Conservation (phyloP, 1,139 yeast species). For the Taphrina communis region DNA sequence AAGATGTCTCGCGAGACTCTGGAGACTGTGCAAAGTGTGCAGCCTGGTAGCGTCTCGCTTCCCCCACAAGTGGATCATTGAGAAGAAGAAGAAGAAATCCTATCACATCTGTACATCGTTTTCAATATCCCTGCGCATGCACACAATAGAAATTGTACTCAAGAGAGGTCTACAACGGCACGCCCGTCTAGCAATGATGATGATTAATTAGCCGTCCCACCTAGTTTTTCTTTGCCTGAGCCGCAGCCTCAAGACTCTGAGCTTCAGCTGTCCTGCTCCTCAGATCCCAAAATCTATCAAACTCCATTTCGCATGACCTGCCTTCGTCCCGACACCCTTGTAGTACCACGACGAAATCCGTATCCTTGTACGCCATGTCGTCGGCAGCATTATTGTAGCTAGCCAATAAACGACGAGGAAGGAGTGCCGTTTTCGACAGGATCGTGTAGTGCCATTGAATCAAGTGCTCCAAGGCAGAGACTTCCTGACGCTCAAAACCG, state of each 20-base stretch:
- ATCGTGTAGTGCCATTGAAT: constrained; percentile 92
- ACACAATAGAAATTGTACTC: no score
- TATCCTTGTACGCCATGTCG: constrained; percentile 50
- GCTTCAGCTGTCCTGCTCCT: constrained; percentile 15
- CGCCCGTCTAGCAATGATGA: no score
- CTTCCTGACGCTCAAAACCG: constrained; percentile 65
- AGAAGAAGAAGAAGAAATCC: background rate
- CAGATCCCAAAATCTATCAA: constrained; percentile 46
- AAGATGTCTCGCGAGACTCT: constrained; percentile 18
- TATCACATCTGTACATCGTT: background rate
- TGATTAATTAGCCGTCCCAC: no score
- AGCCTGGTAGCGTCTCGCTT: constrained; percentile 14
- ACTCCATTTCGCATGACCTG: constrained; percentile 50
- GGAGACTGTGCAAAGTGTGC: background rate
- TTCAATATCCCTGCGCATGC: no score
- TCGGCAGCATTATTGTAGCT: constrained; percentile 54
- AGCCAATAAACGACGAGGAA: constrained; percentile 66
- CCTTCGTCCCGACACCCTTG: constrained; percentile 50
- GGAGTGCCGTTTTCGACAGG: constrained; percentile 71
- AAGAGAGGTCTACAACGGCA: no score
- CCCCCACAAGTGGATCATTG: constrained; percentile 29
- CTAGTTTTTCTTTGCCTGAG: no score
- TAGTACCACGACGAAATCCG: constrained; percentile 53
- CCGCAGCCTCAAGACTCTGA: background rate
- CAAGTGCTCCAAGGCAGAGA: constrained; percentile 75